Conservation (phyloP, 257 asterid species). For the Linderniella brevidens region DNA sequence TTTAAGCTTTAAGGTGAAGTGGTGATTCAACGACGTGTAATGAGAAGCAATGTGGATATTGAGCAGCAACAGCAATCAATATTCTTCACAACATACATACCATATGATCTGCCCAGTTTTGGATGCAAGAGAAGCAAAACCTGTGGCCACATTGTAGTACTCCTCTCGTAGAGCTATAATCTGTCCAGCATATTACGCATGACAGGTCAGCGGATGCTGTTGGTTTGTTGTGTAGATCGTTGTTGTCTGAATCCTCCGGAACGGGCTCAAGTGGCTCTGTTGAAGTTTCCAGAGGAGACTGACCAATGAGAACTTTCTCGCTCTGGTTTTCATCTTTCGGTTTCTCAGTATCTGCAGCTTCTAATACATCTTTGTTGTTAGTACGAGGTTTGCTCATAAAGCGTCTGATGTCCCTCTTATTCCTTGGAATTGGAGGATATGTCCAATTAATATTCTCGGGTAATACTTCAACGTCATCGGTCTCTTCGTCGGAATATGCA, state of each 20-base stretch:
- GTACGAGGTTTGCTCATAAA: no score
- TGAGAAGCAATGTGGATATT: background rate
- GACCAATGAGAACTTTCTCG: conserved; percentile 8
- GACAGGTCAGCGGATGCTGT: conserved; percentile 38
- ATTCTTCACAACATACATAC: conserved; percentile 16
- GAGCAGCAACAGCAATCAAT: background rate
- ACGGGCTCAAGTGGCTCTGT: conserved; percentile 15
- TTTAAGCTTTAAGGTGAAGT: no score
- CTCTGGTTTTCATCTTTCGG: conserved; percentile 18
- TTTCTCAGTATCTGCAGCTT: conserved; percentile 16
- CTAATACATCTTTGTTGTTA: background rate
- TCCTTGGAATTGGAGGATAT: no score
- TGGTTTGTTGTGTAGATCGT: conserved; percentile 10
- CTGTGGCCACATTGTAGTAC: conserved; percentile 84
- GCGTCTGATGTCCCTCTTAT: no score
- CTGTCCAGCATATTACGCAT: conserved; percentile 86
- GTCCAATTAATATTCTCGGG: background rate
- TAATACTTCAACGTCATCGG: conserved; percentile 8
- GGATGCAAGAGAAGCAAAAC: conserved; percentile 83
- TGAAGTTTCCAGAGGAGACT: conserved; percentile 11
- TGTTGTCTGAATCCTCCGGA: conserved; percentile 15
- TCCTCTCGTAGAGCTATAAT: conserved; percentile 71
- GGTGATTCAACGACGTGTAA: no score
- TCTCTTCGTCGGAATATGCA: conserved; percentile 21
- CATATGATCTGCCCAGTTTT: conserved; percentile 62